Evolutionary conservation across 768 basidiomycete species (phyloP).

Genomic region (Saitozyma sp.): DNA sequence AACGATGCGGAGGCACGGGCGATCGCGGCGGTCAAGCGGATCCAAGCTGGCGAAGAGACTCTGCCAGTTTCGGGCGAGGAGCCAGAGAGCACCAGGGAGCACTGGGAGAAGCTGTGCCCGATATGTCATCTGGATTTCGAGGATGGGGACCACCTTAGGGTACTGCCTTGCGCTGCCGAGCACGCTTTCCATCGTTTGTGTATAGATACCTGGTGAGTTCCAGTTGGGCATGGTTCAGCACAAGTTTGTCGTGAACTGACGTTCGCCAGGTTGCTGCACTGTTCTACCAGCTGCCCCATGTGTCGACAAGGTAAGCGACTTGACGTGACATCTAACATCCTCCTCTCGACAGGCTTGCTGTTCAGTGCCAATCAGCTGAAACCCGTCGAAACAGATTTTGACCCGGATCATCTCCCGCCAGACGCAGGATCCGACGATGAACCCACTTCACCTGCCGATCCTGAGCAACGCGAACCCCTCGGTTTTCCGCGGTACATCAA

Average conservation of each 20-base stretch:
- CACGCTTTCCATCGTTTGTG: slow-evolving; percentile 87
- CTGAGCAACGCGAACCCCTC: background rate
- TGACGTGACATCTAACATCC: too few relatives aligned
- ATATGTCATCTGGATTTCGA: slow-evolving; percentile 95
- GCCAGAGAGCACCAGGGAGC: too few relatives aligned
- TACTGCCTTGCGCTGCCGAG: slow-evolving; percentile 86
- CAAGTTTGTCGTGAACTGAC: slow-evolving; percentile 3
- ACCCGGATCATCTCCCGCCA: too few relatives aligned
- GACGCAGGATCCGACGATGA: too few relatives aligned
- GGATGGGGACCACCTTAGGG: slow-evolving; percentile 84
- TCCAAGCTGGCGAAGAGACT: too few relatives aligned
- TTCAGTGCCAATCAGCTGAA: too few relatives aligned
- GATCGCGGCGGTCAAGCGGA: too few relatives aligned
- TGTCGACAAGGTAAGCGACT: slow-evolving; percentile 74
- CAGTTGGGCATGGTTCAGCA: background rate
- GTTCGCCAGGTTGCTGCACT: slow-evolving; percentile 71
- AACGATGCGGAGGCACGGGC: too few relatives aligned
- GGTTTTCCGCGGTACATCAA: slow-evolving; percentile 49
- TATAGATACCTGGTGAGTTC: slow-evolving; percentile 67
- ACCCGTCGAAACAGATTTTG: too few relatives aligned
- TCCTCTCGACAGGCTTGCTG: too few relatives aligned
- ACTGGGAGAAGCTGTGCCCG: slow-evolving; percentile 68
- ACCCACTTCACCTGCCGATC: too few relatives aligned
- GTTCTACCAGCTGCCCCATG: slow-evolving; percentile 87
- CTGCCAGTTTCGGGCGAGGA: too few relatives aligned